Evolutionary conservation across 139 green algal species (phyloP), one percentile per base, ranked within the genome.

Genomic region (Volvox reticuliferus): DNA sequence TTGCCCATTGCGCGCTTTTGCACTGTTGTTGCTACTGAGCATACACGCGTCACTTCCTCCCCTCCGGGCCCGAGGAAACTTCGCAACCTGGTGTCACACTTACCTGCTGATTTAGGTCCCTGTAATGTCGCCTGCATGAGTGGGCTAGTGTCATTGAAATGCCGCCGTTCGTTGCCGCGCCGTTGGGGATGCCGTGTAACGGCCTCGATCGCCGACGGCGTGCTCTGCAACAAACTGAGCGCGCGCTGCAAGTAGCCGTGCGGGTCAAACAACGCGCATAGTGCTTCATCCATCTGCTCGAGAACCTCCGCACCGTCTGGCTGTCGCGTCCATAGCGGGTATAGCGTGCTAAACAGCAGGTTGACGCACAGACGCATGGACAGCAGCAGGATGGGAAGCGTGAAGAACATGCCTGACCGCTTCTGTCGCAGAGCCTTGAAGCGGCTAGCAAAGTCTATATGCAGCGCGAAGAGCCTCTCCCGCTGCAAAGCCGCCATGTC

Each of bases 331-430:
- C 92, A 95, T 44, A 94, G 79, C 36, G 92, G 77, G 90, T 91
- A 95, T 3, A 95, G 69, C n/a, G 88, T 82, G 37, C 26, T 76
- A 90, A 95, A 95, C 26, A 94, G 86, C 33, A 88, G 83, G 79
- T 92, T 78, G 69, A 95, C 89, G 28, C 77, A 69, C 2, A 94
- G 79, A 0, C 94, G 91, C 35, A 89, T 63, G 50, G 87, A 68
- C 30, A 96, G 86, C 14, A 96, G 79, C 63, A 94, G 82, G 63
- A 96, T 82, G 84, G 94, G 94, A 67, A 96, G 90, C 26, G 71
- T 91, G 87, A 96, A 96, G 91, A 95, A 96, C 91, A 96, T 91
- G 84, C 93, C 93, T 16, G 84, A 76, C 3, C 93, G 87, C 13
- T 17, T 80, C 86, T 88, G 67, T 5, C 92, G 89, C 50, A 89